phyloP scores from a whole-genome alignment of 306 rosid genomes.

The Begonia peltatifolia region DNA sequence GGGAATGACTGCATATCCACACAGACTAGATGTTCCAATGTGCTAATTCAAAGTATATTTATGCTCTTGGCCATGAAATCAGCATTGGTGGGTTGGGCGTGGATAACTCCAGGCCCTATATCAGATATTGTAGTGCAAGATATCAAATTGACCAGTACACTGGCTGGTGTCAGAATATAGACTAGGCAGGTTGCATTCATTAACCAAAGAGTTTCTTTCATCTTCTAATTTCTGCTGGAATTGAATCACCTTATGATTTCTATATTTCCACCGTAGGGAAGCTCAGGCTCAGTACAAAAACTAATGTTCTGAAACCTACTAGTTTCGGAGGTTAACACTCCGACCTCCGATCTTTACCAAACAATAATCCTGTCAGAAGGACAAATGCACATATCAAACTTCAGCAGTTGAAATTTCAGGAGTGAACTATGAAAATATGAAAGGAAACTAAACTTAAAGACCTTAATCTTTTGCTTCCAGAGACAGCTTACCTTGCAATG shows the following conservation, averaged over 20 bases:
- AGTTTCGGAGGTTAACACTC: slow-evolving; percentile 46
- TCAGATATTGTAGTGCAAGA: slow-evolving; percentile 71
- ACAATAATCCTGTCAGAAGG: slow-evolving; percentile 61
- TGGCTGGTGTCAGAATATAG: slow-evolving; percentile 72
- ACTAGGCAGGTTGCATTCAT: slow-evolving; percentile 62
- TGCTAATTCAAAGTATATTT: too few relatives aligned
- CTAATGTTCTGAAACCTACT: slow-evolving; percentile 38
- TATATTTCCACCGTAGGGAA: too few relatives aligned
- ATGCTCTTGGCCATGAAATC: too few relatives aligned
- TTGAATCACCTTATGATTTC: too few relatives aligned
- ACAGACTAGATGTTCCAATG: too few relatives aligned
- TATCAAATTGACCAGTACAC: slow-evolving; percentile 28
- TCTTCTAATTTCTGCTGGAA: too few relatives aligned
- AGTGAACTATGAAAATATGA: slow-evolving; percentile 30
- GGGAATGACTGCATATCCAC: too few relatives aligned
- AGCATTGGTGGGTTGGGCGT: slow-evolving; percentile 56
- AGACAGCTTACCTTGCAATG: slow-evolving; percentile 51
- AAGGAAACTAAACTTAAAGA: slow-evolving; percentile 46
- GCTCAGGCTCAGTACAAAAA: too few relatives aligned
- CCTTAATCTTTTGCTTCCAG: slow-evolving; percentile 73
- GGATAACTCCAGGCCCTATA: slow-evolving; percentile 60
- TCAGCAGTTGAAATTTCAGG: slow-evolving; percentile 68
- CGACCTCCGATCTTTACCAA: slow-evolving; percentile 67
- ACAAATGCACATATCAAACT: slow-evolving; percentile 37
- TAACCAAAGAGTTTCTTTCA: neutral